Conservation (phyloP, 1,284 basidiomycete genomes). For the Ustilago xerochloae region DNA sequence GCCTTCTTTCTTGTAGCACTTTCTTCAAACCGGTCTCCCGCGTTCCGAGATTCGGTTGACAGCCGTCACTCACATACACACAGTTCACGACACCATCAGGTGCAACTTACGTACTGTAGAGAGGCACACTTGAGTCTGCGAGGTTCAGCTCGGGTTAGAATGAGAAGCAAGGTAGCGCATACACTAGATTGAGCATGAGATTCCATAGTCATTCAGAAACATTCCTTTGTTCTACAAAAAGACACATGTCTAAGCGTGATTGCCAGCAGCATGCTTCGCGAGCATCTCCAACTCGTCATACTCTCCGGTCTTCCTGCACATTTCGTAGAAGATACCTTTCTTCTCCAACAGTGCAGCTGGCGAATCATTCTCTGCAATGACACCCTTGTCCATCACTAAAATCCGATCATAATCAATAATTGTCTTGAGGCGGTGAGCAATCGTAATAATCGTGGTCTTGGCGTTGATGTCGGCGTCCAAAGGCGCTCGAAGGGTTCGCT, state of each 20-base stretch:
- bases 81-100: too few species aligned
- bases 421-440: conserved; percentile 74
- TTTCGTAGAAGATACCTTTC: conserved; percentile 48
- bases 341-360: conserved; percentile 69
- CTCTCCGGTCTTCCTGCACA: conserved; percentile 56
- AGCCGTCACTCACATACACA: too few species aligned
- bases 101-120: too few species aligned
- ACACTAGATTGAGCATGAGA: too few species aligned
- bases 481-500: conserved; percentile 76
- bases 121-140: too few species aligned
- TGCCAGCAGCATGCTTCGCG: conserved; percentile 17
- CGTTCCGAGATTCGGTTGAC: conserved; percentile 7
- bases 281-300: conserved; percentile 40
- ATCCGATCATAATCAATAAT: conserved; percentile 70
- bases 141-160: too few species aligned
- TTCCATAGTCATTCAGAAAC: too few species aligned
- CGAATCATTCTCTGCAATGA: conserved; percentile 71
- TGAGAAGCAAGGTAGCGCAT: too few species aligned
- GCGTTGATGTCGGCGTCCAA: conserved; percentile 16
- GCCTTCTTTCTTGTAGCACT: background rate
- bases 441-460: conserved; percentile 79
- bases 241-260: too few species aligned
- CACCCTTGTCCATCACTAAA: conserved; percentile 71
- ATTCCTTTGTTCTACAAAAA: too few species aligned
- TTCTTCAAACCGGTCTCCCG: background rate